Conservation (phyloP, 2,329 filamentous ascomycete species). For the Torrubiella hemipterigena region DNA sequence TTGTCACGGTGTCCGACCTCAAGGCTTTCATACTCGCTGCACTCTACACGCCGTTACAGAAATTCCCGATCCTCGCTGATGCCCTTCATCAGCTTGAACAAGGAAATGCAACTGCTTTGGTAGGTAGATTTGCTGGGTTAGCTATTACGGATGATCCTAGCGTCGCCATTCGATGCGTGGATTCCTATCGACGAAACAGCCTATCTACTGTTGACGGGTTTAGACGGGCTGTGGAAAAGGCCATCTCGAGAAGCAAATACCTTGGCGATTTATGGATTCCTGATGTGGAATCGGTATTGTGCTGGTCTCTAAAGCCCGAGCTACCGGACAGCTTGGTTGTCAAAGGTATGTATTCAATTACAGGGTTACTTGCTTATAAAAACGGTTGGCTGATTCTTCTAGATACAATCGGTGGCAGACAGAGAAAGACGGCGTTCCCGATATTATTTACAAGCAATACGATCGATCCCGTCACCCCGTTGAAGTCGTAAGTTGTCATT, state of each 20-base stretch:
- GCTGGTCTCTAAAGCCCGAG: conserved; percentile 12
- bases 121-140: conserved; percentile 9
- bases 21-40: conserved; percentile 14
- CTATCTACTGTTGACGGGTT: conserved; percentile 15
- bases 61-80: conserved; percentile 15
- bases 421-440: conserved; percentile 19
- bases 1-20: conserved; percentile 17
- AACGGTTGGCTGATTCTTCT: conserved; percentile 7
- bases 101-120: conserved; percentile 15
- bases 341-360: conserved; percentile 9
- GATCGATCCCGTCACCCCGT: conserved; percentile 23
- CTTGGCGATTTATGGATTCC: conserved; percentile 17
- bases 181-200: conserved; percentile 16
- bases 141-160: conserved; percentile 9
- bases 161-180: conserved; percentile 14
- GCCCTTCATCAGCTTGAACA: conserved; percentile 13
- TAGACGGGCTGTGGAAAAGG: conserved; percentile 12
- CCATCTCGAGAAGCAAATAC: conserved; percentile 17
- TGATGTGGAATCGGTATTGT: conserved; percentile 13
- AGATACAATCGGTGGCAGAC: conserved; percentile 11
- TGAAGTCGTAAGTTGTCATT: conserved; percentile 16
- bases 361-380: conserved; percentile 5
- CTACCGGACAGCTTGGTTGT: conserved; percentile 17
- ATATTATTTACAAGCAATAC: conserved; percentile 26
- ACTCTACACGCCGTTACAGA: conserved; percentile 11